These are phyloP conservation scores for Chrysoporthe deuterocubensis DNA, from an alignment of 2,329 filamentous ascomycete genomes.

Conservation along the genomic window DNA sequence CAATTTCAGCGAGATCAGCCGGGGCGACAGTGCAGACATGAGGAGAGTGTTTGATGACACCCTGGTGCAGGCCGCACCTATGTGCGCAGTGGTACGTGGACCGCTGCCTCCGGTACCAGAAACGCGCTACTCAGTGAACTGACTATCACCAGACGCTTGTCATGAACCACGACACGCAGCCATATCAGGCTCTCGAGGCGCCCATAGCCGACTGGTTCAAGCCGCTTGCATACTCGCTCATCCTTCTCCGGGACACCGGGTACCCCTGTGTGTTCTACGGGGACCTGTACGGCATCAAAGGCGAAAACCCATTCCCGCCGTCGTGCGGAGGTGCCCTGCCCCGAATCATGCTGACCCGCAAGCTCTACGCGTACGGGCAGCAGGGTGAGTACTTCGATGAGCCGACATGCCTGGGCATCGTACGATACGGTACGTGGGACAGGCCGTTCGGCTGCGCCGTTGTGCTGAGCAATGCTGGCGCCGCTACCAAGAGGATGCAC, in stretches of 20 bases:
- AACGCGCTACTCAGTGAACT: neutral
- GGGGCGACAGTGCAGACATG: conserved; percentile 61
- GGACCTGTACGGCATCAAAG: conserved; percentile 67
- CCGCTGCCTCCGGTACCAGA: neutral
- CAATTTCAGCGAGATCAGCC: conserved; percentile 66
- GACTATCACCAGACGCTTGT: conserved; percentile 58
- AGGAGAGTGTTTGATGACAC: conserved; percentile 65
- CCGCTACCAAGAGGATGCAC: conserved; percentile 62
- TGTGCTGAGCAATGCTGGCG: conserved; percentile 58
- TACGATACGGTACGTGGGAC: conserved; percentile 52
- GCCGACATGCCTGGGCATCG: conserved; percentile 66
- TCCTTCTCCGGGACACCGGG: conserved; percentile 66
- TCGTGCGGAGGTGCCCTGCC: conserved; percentile 60
- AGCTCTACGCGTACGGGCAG: conserved; percentile 68
- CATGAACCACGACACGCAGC: conserved; percentile 71
- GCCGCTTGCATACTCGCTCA: conserved; percentile 71
- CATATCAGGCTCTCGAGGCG: conserved; percentile 49
- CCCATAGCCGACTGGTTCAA: conserved; percentile 71
- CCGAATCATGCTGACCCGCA: conserved; percentile 63
- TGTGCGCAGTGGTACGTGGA: conserved; percentile 41
- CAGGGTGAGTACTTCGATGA: conserved; percentile 68
- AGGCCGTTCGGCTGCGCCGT: conserved; percentile 56
- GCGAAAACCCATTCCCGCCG: conserved; percentile 51
- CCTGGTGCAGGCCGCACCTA: conserved; percentile 50
- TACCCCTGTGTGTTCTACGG: conserved; percentile 74